A percentile compares a stretch with the other conserved stretches of the same genome.
Conservation (phyloP, 2,329 filamentous ascomycete species). For the Monilinia aucupariae region DNA sequence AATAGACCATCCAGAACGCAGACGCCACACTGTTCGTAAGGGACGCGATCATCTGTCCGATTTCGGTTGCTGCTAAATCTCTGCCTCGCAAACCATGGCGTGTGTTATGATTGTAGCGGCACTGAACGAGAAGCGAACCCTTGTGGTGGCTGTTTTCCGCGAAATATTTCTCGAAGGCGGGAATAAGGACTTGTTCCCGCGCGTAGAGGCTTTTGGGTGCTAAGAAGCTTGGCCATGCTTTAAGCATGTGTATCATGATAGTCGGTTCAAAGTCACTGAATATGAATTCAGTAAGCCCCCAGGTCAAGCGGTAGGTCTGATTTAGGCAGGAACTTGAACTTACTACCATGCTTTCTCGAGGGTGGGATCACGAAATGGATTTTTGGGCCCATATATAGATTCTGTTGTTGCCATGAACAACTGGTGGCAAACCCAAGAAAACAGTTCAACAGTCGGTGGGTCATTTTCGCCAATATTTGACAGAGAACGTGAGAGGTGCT, state of each 20-base stretch:
- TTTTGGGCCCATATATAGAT: conserved; percentile 41
- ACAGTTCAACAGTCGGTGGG: conserved; percentile 6
- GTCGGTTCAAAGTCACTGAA: conserved; percentile 19
- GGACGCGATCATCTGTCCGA: conserved; percentile 31
- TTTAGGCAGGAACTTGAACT: not conserved
- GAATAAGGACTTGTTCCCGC: conserved; percentile 7
- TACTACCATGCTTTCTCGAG: conserved; percentile 5
- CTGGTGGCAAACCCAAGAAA: conserved; percentile 32
- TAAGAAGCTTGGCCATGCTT: conserved; percentile 14
- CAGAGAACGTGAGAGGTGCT: not conserved
- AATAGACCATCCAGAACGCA: conserved; percentile 37
- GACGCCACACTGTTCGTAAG: conserved; percentile 37
- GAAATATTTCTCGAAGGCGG: conserved; percentile 19
- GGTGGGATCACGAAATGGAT: conserved; percentile 33
- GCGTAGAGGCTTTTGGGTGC: conserved; percentile 19
- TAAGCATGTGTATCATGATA: conserved; percentile 19
- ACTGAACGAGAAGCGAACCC: conserved; percentile 14
- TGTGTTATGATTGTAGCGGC: conserved; percentile 17
- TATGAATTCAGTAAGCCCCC: not conserved
- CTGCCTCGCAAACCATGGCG: not conserved
- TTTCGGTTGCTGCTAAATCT: conserved; percentile 32
- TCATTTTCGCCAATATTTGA: not conserved
- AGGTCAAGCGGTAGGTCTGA: not conserved
- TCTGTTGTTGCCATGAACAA: conserved; percentile 19
- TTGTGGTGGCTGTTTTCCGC: conserved; percentile 3